Percentiles rank a stretch among this genome's conserved stretches.
These are phyloP conservation scores for Colletotrichum sp. DNA, from an alignment of 2,329 filamentous ascomycete genomes.

Conservation along the genomic window DNA sequence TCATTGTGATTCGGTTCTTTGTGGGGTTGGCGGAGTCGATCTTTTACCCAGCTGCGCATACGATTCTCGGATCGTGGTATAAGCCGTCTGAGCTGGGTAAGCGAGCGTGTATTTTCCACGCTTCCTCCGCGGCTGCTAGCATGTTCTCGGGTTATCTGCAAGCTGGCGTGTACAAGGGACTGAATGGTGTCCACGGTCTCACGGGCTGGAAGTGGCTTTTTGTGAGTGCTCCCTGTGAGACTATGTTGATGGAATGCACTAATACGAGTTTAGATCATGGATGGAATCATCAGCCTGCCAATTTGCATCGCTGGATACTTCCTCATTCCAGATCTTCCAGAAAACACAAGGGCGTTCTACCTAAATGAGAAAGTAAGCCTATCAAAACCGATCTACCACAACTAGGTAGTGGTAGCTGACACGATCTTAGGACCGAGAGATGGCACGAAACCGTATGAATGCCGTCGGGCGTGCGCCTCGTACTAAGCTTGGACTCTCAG, in stretches of 20 bases:
- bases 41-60: constrained; percentile 29
- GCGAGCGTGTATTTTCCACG: constrained; percentile 51
- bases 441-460: constrained; percentile 6
- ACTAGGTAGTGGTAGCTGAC: neutral
- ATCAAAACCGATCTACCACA: rapidly evolving
- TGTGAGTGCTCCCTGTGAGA: neutral
- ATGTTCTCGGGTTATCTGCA: constrained; percentile 64
- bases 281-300: constrained; percentile 45
- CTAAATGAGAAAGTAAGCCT: constrained; percentile 18
- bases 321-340: constrained; percentile 37
- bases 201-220: constrained; percentile 45
- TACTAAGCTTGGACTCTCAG: constrained; percentile 51
- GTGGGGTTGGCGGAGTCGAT: constrained; percentile 44
- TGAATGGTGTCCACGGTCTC: constrained; percentile 51
- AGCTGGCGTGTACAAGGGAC: constrained; percentile 53
- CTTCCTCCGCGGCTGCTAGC: constrained; percentile 53
- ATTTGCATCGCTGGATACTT: constrained; percentile 44
- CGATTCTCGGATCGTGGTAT: constrained; percentile 50
- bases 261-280: constrained; percentile 35
- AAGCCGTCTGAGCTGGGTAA: constrained; percentile 47
- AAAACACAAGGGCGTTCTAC: constrained; percentile 32
- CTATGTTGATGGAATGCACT: neutral
- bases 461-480: constrained; percentile 55
- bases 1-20: constrained; percentile 48
- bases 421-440: neutral